Conservation (phyloP, 176 grass and related monocot genomes). For the Eremochloa ophiuroides region DNA sequence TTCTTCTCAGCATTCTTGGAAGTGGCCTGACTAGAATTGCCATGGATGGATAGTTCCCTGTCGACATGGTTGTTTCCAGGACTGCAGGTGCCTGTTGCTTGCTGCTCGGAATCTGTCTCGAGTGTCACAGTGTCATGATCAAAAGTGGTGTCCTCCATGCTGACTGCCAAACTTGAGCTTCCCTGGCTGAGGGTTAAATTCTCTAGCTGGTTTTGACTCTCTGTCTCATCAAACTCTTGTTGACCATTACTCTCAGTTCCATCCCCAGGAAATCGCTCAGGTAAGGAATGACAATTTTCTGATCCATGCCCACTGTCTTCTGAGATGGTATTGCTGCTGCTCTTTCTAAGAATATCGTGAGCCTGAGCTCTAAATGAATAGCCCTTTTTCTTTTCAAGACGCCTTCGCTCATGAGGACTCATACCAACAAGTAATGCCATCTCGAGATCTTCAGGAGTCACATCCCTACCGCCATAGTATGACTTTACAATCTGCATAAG, state of each 20-base stretch:
- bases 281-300: conserved; percentile 28
- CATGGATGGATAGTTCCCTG: conserved; percentile 18
- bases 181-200: conserved; percentile 19
- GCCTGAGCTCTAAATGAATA: conserved; percentile 53
- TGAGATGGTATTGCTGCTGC: conserved; percentile 13
- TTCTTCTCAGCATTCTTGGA: conserved; percentile 51
- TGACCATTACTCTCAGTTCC: conserved; percentile 9
- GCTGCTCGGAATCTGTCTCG: background rate
- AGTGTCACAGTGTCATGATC: conserved; percentile 6
- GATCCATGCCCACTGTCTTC: conserved; percentile 30
- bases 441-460: conserved; percentile 75
- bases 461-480: conserved; percentile 82
- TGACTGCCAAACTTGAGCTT: conserved; percentile 18
- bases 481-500: conserved; percentile 66
- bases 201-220: background rate
- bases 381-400: conserved; percentile 75
- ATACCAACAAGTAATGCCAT: conserved; percentile 80
- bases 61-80: conserved; percentile 20
- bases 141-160: conserved; percentile 9
- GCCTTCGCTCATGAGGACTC: conserved; percentile 78
- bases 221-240: conserved; percentile 3
- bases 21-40: conserved; percentile 30
- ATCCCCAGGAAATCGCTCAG: conserved; percentile 19
- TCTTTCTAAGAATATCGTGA: conserved; percentile 45
- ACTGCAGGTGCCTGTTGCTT: conserved; percentile 1